Base-by-base conservation (phyloP, 768 basidiomycete species). In the Boletus eberwhitei region DNA sequence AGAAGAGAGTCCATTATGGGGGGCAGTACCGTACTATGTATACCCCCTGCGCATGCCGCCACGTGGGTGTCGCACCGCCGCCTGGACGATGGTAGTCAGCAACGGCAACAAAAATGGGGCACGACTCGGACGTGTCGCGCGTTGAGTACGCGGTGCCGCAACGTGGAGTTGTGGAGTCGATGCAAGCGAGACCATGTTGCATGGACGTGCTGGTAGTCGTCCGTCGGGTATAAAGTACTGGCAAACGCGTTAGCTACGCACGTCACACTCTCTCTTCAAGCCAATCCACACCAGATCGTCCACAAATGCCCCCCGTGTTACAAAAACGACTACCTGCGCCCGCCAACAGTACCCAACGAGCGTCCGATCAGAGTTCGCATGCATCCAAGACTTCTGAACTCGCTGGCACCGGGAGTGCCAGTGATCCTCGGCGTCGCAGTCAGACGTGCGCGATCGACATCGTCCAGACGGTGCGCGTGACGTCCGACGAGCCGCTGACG, bases 401-500 rank as follows among this genome's bases (percentile, higher is more conserved):
- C 21, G 32, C 53, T 17, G 17, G 26, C 31, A 17, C 40, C 2
- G 50, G 42, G 8, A 29, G 24, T 14, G 24, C 9, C 17, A 29
- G 22, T 36, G 50, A 49, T 12, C 13, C 40, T 24, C 37, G 35
- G 37, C 56, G 47, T 12, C 52, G 52, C 14, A 59, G 51, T 21
- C 54, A 59, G 22, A 59, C 65, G 35, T 65, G 67, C 45, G 55
- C 68, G 59, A 58, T 71, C 56, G 67, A 71, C 50, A 59, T 69
- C 58, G 62, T 71, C 35, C 67, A 71, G 60, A 67, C 54, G 46
- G 17, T 69, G 60, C 69, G 60, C 34, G 55, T 72, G 36, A 60
- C 56, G 44, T 71, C 67, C 32, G 52, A 60, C 54, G 64, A 61
- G 42, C 69, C 65, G 26, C 62, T 69, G 45, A 64, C 63, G 41